These are phyloP conservation scores for Mariannaea elegans DNA, from an alignment of 2,329 filamentous ascomycete genomes.

Conservation along the genomic window DNA sequence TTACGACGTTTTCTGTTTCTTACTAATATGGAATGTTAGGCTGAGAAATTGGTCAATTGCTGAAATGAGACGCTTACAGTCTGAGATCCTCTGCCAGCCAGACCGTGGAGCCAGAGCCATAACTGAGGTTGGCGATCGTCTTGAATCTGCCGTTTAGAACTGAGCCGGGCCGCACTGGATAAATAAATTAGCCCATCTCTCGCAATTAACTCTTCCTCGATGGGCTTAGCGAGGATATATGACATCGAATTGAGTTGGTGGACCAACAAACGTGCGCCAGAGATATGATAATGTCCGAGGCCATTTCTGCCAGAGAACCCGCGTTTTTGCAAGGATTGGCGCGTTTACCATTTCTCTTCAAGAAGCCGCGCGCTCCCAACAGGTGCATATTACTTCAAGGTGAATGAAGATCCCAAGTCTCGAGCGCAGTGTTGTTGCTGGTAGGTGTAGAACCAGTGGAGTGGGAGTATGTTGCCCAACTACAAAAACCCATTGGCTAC, in stretches of 20 bases:
- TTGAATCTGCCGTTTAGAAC: constrained; percentile 47
- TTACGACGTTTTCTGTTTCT: constrained; percentile 6
- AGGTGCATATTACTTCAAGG: too few relatives aligned
- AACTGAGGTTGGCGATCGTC: constrained; percentile 48
- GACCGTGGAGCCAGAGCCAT: constrained; percentile 48
- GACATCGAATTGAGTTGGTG: too few relatives aligned
- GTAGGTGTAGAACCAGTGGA: too few relatives aligned
- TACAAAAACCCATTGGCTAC: too few relatives aligned
- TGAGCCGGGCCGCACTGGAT: constrained; percentile 33
- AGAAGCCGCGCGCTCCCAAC: too few relatives aligned
- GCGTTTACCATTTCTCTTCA: too few relatives aligned
- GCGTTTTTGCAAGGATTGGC: too few relatives aligned
- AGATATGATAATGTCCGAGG: background rate
- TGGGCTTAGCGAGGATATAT: constrained; percentile 16
- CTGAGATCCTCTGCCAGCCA: constrained; percentile 46
- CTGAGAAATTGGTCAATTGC: too few relatives aligned
- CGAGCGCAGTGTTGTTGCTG: too few relatives aligned
- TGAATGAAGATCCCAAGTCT: too few relatives aligned
- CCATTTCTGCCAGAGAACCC: background rate
- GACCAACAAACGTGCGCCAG: background rate
- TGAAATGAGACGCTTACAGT: constrained; percentile 4
- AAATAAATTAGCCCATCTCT: constrained; percentile 21
- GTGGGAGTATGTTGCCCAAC: too few relatives aligned
- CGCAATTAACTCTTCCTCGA: constrained; percentile 32
- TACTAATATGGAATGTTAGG: background rate